Base-by-base conservation (phyloP, 2,329 filamentous ascomycete species). In the Bipolaris victoriae region DNA sequence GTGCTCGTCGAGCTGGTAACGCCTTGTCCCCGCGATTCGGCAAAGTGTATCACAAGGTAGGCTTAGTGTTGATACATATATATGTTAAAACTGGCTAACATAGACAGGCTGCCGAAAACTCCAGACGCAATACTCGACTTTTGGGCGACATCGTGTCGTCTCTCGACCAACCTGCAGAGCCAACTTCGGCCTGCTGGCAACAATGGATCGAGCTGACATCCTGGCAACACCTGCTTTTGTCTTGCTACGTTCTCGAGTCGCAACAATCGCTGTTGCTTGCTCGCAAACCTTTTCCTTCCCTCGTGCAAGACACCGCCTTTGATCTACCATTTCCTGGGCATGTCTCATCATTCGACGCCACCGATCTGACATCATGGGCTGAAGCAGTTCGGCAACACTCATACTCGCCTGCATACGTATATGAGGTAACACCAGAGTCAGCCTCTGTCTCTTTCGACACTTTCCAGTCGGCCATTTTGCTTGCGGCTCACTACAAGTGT, bases 231-330 rank as follows among this genome's bases (percentile, higher is more conserved):
- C 65, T 81, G 3, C 69, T 81, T 3, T 53, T 76, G 11, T 73
- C 76, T 10, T 81, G 77, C 65, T 79, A 76, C 52, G 66, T 80
- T 22, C 66, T 82, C 9, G 78, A 80, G 48, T 71, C 69, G 7
- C 76, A 80, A 41, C 77, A 79, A 57, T 59, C 67, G 11, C 63
- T 66, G 7, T 57, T 75, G 0, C 63, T 77, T 6, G 70, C 68
- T 26, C 71, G 72, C 20, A 57, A 62, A 37, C 49, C 65, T 15
- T 54, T 61, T 16, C 55, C 48, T 9, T 68, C 65, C 2, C 36
- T 69, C 5, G 61, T 69, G 4, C 55, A 64, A 16, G 44, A 60
- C n/a, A 51, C 61, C 15, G 67, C 67, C 10, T 55, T 70, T n/a
- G 65, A 74, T n/a, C 71, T 81, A 26, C 76, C 77, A 1, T 71